Base-by-base conservation (phyloP, 768 basidiomycete species). In the Tricholoma furcatifolium region DNA sequence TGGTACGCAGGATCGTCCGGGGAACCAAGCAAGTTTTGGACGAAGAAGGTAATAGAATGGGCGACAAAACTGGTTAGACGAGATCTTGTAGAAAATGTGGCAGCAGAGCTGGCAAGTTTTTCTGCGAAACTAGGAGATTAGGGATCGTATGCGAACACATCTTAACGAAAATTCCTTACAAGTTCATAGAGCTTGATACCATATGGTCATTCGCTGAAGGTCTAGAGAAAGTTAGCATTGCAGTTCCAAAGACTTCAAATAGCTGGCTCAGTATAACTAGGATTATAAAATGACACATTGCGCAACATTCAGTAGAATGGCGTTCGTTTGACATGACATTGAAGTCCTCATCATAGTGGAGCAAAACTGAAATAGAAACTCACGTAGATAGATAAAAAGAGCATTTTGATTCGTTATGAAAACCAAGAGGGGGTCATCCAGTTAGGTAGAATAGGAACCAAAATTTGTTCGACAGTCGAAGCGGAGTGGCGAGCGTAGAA, bases 1-100 rank as follows among this genome's bases (percentile, higher is more conserved):
- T 79, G 75, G 72, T 78, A 78, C 55, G 70, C 64, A 1, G 61
- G 55, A 14, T 65, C 64, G 6, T 64, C 35, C 4, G 49, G 58
- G 4, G 55, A 53, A 2, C 57, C 59, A 11, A 53, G 57, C 17
- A 49, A 43, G 24, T 76, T 76, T 50, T 78, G 76, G 76, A 70
- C 67, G 18, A 55, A 65, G 41, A 56, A 65, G 50, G 74, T 77
- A 18, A 43, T 53, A 15, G 62, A 60, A 52, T 78, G 76, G 75
- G 63, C 53, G 30, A 56, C 61, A 3, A 59, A 45, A 2, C 54
- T 76, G 30, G 69, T 72, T 10, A 62, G 61, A 55, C 56, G 63
- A 39, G 65, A 73, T 14, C 5, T 75, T 15, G 59, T 78, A 2
- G 71, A 75, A 35, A 54, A 62, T 35, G 67, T 78, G 4, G 69